phyloP scores from a whole-genome alignment of 78 protist genomes.

The Anaeramoeba ignava region DNA sequence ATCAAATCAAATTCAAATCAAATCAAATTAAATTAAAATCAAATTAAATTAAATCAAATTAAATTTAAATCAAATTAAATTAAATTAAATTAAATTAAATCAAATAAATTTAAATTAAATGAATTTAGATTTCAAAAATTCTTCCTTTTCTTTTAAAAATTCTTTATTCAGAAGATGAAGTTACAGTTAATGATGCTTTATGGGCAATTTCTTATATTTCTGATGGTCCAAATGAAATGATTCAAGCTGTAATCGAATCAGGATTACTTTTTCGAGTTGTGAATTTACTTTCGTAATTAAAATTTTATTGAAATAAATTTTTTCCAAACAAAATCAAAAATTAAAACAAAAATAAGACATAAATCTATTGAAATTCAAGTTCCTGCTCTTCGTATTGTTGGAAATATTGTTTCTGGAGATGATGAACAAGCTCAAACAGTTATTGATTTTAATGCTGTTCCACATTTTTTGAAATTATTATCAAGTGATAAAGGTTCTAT shows the following conservation, averaged over 20 bases:
- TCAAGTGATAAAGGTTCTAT: too few species aligned
- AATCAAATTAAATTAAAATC: too few species aligned
- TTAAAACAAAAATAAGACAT: too few species aligned
- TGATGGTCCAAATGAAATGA: conserved; percentile 78
- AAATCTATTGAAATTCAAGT: too few species aligned
- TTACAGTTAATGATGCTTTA: conserved; percentile 80
- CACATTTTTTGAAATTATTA: conserved; percentile 33
- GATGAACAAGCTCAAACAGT: conserved; percentile 90
- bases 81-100: too few species aligned
- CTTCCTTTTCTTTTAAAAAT: conserved; percentile 41
- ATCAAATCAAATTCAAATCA: too few species aligned
- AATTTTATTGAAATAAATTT: neutral
- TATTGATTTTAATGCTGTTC: conserved; percentile 47
- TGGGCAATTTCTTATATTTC: conserved; percentile 91
- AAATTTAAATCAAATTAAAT: too few species aligned
- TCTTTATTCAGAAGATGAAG: conserved; percentile 58
- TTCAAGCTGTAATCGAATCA: conserved; percentile 64
- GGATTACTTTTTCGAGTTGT: conserved; percentile 58
- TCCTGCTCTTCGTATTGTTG: conserved; percentile 88
- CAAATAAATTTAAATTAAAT: too few species aligned
- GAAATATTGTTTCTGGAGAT: conserved; percentile 94
- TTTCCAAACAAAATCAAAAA: too few species aligned
- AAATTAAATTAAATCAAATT: too few species aligned
- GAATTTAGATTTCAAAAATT: too few species aligned
- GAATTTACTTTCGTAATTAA: conserved; percentile 46